A percentile compares a stretch with the other conserved stretches of the same genome.
These are phyloP conservation scores for Kwoniella europaea DNA, from an alignment of 768 basidiomycete species.

Conservation along the genomic window DNA sequence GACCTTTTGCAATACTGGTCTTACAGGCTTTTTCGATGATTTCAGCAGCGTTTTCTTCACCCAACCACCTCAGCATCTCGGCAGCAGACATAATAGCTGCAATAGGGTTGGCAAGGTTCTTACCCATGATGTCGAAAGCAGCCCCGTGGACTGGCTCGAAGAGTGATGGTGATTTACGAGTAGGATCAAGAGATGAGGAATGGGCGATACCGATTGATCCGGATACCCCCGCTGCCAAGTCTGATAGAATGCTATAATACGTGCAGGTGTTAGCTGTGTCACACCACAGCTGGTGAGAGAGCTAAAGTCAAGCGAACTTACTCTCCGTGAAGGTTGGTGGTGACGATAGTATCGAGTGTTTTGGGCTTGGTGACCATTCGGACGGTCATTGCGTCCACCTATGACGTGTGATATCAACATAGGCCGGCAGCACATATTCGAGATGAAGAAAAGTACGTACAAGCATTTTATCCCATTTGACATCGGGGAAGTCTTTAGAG, in stretches of 20 bases:
- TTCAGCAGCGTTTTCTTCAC: constrained; percentile 25
- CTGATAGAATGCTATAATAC: constrained; percentile 65
- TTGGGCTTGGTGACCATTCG: constrained; percentile 63
- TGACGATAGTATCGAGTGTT: constrained; percentile 65
- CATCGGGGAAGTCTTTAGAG: constrained; percentile 64
- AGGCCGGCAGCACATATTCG: background rate
- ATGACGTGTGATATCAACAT: background rate
- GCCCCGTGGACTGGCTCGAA: constrained; percentile 67
- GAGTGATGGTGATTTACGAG: constrained; percentile 60
- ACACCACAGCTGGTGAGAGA: no score
- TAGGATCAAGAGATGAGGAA: constrained; percentile 62
- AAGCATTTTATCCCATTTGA: constrained; percentile 54
- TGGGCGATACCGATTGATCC: constrained; percentile 67
- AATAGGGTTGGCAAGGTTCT: constrained; percentile 64
- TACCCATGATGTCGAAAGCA: constrained; percentile 65
- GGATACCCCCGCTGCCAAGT: constrained; percentile 64
- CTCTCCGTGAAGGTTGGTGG: constrained; percentile 64
- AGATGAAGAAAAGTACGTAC: constrained; percentile 1
- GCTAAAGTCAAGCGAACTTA: constrained; percentile 12
- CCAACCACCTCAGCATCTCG: constrained; percentile 63
- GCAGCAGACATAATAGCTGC: constrained; percentile 65
- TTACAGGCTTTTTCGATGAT: constrained; percentile 25
- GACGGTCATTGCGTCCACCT: constrained; percentile 64
- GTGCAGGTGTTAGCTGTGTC: background rate
- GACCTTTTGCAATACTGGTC: constrained; percentile 22